Percentiles rank a stretch among this genome's conserved stretches.
These are phyloP conservation scores for Lenwebbia sp. DNA, from an alignment of 345 rosid genomes.

Conservation along the genomic window DNA sequence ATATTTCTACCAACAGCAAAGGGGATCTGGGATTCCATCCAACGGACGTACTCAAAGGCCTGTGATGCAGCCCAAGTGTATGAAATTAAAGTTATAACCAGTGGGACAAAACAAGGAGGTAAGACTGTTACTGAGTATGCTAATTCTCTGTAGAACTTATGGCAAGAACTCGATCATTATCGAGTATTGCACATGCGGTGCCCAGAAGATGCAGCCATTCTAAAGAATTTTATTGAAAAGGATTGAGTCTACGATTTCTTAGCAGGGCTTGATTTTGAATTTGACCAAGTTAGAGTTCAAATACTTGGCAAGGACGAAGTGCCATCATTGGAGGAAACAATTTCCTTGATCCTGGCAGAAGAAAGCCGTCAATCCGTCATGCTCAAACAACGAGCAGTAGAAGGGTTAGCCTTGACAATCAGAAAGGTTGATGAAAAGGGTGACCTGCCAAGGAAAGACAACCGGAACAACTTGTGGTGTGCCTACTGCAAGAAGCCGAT, in stretches of 20 bases:
- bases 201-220: neutral
- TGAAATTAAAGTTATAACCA: too few relatives aligned
- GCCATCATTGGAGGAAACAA: neutral
- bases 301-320: neutral
- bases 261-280: neutral
- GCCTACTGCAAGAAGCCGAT: too few relatives aligned
- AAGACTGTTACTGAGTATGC: too few relatives aligned
- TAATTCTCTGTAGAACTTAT: too few relatives aligned
- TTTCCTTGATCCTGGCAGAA: neutral
- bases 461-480: too few relatives aligned
- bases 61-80: too few relatives aligned
- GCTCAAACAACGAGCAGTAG: neutral
- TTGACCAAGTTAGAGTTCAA: neutral
- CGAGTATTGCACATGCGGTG: fast-evolving
- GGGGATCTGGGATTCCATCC: neutral
- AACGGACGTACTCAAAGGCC: too few relatives aligned
- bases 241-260: neutral
- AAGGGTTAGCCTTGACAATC: neutral
- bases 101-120: too few relatives aligned
- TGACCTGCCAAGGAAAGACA: too few relatives aligned
- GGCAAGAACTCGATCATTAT: neutral
- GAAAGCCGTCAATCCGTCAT: neutral
- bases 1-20: neutral
- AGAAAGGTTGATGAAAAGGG: neutral
- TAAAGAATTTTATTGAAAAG: neutral